A percentile compares a stretch with the other conserved stretches of the same genome.
Conservation (phyloP, 225 moss, liverwort and hornwort genomes). For the Antitrichia curtipendula region DNA sequence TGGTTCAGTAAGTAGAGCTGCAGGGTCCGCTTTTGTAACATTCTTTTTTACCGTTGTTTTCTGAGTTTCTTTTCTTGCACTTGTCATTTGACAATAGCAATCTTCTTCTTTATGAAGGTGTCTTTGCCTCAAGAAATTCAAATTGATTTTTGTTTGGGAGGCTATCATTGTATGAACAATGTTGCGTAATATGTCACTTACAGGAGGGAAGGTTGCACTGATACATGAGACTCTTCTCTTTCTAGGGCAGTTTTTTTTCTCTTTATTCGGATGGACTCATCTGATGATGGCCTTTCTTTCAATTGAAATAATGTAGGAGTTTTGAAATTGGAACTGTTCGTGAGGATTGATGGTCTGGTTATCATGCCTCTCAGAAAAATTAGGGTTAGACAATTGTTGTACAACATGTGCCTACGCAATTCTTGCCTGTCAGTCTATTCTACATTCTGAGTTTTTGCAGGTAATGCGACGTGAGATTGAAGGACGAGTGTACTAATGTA, state of each 20-base stretch:
- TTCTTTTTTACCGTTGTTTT: constrained; percentile 3
- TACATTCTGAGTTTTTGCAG: not conserved
- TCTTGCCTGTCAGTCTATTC: not conserved
- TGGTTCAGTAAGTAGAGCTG: not conserved
- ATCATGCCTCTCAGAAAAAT: not conserved
- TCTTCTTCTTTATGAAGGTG: not conserved
- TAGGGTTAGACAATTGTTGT: not conserved
- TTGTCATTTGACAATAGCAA: not conserved
- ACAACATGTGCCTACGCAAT: not conserved
- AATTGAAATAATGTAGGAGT: not conserved
- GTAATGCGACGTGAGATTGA: not conserved
- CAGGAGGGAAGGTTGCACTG: not conserved
- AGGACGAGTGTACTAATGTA: not conserved
- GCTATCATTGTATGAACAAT: not conserved
- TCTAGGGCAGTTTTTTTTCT: not conserved
- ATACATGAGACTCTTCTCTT: not conserved
- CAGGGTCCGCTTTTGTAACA: constrained; percentile 9
- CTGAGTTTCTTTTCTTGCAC: not conserved
- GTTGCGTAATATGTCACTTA: not conserved
- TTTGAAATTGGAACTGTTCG: not conserved
- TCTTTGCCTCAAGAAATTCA: not conserved
- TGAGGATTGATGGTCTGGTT: not conserved
- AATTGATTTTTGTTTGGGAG: not conserved
- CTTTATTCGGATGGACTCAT: not conserved
- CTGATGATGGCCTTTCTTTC: not conserved